phyloP scores from a whole-genome alignment of 148 eudicot species.

The Rhododendron williamsianum region DNA sequence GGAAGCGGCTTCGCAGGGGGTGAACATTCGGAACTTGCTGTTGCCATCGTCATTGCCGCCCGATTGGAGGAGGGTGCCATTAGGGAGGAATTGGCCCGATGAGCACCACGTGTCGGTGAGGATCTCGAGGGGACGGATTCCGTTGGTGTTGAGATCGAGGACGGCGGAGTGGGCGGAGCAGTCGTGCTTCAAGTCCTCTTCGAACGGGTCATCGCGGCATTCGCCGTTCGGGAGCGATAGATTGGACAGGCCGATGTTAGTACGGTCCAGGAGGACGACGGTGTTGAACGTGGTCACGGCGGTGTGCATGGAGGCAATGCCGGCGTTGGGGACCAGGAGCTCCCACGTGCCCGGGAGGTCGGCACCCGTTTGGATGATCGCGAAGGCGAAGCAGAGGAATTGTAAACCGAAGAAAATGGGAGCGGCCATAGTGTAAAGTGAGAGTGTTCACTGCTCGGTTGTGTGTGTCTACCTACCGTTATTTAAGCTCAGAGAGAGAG shows the following conservation, averaged over 20 bases:
- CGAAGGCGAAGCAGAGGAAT: background rate
- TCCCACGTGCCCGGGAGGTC: background rate
- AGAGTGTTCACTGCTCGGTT: background rate
- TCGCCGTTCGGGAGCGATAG: slow-evolving; percentile 33
- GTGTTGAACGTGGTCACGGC: slow-evolving; percentile 40
- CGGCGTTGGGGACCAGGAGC: background rate
- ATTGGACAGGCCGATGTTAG: slow-evolving; percentile 60
- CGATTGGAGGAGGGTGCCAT: slow-evolving; percentile 37
- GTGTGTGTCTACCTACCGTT: background rate
- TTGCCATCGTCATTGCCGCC: slow-evolving; percentile 64
- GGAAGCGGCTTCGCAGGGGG: slow-evolving; percentile 40
- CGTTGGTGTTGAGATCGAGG: slow-evolving; percentile 51
- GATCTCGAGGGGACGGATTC: slow-evolving; percentile 60
- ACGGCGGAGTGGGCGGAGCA: slow-evolving; percentile 81
- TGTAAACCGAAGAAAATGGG: background rate
- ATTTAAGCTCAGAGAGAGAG: too few relatives aligned
- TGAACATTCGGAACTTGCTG: slow-evolving; percentile 54
- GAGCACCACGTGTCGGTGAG: slow-evolving; percentile 17
- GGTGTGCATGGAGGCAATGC: slow-evolving; percentile 31
- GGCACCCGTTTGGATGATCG: background rate
- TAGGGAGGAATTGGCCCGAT: too few relatives aligned
- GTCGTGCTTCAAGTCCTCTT: slow-evolving; percentile 33
- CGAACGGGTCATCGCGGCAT: slow-evolving; percentile 31
- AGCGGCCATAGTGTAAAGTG: background rate
- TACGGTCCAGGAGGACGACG: slow-evolving; percentile 80